phyloP scores from a whole-genome alignment of 129 eudicot genomes.

The Artemisia annua region DNA sequence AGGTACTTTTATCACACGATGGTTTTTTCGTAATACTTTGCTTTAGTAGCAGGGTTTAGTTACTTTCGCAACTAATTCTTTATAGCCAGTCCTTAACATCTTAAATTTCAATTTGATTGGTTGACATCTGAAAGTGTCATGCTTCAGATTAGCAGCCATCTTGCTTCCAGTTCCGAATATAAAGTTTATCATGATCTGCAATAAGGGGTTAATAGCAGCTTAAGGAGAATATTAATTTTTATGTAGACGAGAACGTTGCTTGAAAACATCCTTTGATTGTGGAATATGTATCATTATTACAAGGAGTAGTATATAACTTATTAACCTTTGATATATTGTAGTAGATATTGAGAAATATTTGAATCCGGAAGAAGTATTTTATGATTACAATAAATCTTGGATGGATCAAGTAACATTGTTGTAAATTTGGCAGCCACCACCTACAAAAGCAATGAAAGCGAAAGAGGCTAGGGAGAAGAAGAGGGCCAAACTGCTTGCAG shows the following conservation, averaged over 20 bases:
- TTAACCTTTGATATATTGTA: not conserved
- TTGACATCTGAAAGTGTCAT: too few species aligned
- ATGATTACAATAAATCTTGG: not conserved
- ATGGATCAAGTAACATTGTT: not conserved
- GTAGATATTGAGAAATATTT: not conserved
- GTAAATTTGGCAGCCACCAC: constrained; percentile 1
- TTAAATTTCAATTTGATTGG: too few species aligned
- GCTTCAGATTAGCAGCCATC: too few species aligned
- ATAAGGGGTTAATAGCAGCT: not conserved
- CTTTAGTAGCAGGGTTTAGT: not conserved
- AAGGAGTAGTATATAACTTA: too few species aligned
- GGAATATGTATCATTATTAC: not conserved
- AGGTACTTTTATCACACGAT: too few species aligned
- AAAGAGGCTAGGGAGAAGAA: not conserved
- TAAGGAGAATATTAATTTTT: not conserved
- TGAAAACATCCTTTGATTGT: too few species aligned
- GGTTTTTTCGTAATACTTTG: not conserved
- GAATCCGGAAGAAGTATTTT: not conserved
- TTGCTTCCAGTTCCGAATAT: not conserved
- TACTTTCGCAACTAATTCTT: not conserved
- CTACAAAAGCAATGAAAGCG: constrained; percentile 1
- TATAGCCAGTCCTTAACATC: not conserved
- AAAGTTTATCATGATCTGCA: not conserved
- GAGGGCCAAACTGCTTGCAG: constrained; percentile 5
- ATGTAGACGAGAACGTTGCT: too few species aligned